Evolutionary conservation across 345 rosid genomes (phyloP), one percentile per base, ranked within the genome.

Genomic region (Gossypium australe): DNA sequence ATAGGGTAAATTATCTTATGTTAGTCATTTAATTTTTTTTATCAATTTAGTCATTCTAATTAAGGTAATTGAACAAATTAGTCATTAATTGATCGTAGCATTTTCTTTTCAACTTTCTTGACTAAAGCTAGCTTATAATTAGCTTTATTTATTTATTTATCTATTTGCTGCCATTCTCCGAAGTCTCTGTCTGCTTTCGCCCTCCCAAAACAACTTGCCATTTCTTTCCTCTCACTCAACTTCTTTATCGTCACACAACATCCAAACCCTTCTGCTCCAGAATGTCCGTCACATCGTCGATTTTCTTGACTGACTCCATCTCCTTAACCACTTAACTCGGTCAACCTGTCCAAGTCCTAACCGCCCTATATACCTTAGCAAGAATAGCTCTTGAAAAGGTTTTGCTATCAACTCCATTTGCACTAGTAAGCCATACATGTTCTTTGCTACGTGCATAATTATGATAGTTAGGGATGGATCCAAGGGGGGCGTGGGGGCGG

Each of bases 371-470:
- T 82, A 92, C 99, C 97, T 92, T 92, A 45, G 99, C 97, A 12
- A 93, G 94, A 78, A 96, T 93, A 55, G 97, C 94, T 85, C 99
- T 85, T 10, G 94, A 85, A 73, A 93, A 96, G 4, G 89, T 92
- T 84, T 92, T 93, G 90, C 97, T 88, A 76, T 96, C 99, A 22
- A 87, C 90, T 66, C 93, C 95, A 64, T 87, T 90, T 34, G 97
- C 94, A 72, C 95, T 89, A 17, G 83, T 82, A 12, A 92, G 90
- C 99, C 99, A 96, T 51, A 86, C 87, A 69, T 96, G 95, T 61
- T 92, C 11, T 48, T 13, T 48, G 14, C 13, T 48, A 48, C 16
- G 51, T 48, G 51, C 51, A 48, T 48, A 2, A 11, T 48, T 16
- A 13, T 48, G 51, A 48, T 47, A 47, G 51, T 12, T 29, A 29